phyloP scores from a whole-genome alignment of 1,139 yeast species.

The Keqinozyma sinolaborantium region DNA sequence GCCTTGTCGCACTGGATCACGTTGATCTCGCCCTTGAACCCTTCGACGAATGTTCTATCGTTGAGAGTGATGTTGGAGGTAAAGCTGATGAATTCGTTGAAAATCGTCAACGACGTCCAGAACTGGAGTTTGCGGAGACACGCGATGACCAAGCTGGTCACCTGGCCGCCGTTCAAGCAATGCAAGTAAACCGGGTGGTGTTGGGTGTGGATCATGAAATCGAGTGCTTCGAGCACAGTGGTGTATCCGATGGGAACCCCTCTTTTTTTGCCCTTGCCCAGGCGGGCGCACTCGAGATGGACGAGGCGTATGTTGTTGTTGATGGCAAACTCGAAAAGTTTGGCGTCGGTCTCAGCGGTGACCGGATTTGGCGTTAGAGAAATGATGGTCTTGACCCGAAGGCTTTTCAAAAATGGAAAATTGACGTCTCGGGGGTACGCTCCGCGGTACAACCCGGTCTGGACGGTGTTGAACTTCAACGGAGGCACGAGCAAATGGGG shows the following conservation, averaged over 20 bases:
- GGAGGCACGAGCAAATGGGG: conserved; percentile 68
- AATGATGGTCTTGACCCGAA: conserved; percentile 67
- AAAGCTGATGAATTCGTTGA: conserved; percentile 78
- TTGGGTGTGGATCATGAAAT: conserved; percentile 55
- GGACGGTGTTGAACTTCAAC: conserved; percentile 68
- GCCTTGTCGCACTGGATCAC: conserved; percentile 49
- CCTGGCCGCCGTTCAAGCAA: conserved; percentile 87
- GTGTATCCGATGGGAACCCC: conserved; percentile 74
- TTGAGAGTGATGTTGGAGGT: conserved; percentile 78
- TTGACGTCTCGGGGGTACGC: conserved; percentile 81
- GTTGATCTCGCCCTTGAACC: conserved; percentile 62
- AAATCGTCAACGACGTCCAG: conserved; percentile 88
- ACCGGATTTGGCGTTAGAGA: conserved; percentile 80
- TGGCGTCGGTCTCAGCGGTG: conserved; percentile 48
- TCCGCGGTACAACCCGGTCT: conserved; percentile 73
- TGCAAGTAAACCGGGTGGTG: conserved; percentile 77
- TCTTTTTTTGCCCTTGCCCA: conserved; percentile 74
- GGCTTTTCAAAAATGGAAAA: conserved; percentile 63
- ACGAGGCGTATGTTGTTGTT: conserved; percentile 47
- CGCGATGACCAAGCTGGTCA: conserved; percentile 79
- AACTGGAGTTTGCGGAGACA: conserved; percentile 79
- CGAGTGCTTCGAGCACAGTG: conserved; percentile 56
- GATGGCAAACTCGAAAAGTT: conserved; percentile 48
- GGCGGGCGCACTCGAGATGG: conserved; percentile 63
- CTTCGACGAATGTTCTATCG: conserved; percentile 81